Conservation (phyloP, 2,329 filamentous ascomycete genomes). For the Penicillium digitatum region DNA sequence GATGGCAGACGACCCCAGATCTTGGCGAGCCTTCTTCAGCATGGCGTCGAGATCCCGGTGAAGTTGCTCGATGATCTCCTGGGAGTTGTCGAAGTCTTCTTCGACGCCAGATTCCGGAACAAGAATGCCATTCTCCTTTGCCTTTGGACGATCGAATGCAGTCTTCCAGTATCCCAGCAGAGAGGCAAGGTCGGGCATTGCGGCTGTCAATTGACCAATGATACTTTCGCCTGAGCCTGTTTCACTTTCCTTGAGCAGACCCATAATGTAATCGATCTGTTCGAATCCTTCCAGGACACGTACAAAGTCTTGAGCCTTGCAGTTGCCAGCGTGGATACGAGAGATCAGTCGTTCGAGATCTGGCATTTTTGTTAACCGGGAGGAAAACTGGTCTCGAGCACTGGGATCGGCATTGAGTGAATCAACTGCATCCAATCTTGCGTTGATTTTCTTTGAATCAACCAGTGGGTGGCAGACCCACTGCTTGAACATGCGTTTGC, state of each 20-base stretch:
- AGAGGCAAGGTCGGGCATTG: slow-evolving; percentile 78
- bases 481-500: slow-evolving; percentile 90
- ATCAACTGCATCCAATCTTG: slow-evolving; percentile 89
- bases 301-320: slow-evolving; percentile 86
- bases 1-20: slow-evolving; percentile 69
- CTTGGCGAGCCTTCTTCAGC: slow-evolving; percentile 65
- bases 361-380: slow-evolving; percentile 84
- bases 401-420: slow-evolving; percentile 78
- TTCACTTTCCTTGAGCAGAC: slow-evolving; percentile 67
- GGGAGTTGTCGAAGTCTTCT: slow-evolving; percentile 83
- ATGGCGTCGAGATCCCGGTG: slow-evolving; percentile 68
- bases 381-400: slow-evolving; percentile 80
- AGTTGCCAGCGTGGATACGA: slow-evolving; percentile 86
- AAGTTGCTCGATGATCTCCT: slow-evolving; percentile 70
- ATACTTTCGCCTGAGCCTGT: slow-evolving; percentile 62
- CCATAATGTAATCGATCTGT: slow-evolving; percentile 93
- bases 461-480: slow-evolving; percentile 97
- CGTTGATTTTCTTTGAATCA: slow-evolving; percentile 82
- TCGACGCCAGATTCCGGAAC: slow-evolving; percentile 85
- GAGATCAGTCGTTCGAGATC: slow-evolving; percentile 93
- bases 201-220: slow-evolving; percentile 73
- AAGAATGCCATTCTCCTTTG: slow-evolving; percentile 72
- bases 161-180: slow-evolving; percentile 81
- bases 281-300: slow-evolving; percentile 93
- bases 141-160: slow-evolving; percentile 80